phyloP scores from a whole-genome alignment of 345 rosid species.

The Salix brachista region DNA sequence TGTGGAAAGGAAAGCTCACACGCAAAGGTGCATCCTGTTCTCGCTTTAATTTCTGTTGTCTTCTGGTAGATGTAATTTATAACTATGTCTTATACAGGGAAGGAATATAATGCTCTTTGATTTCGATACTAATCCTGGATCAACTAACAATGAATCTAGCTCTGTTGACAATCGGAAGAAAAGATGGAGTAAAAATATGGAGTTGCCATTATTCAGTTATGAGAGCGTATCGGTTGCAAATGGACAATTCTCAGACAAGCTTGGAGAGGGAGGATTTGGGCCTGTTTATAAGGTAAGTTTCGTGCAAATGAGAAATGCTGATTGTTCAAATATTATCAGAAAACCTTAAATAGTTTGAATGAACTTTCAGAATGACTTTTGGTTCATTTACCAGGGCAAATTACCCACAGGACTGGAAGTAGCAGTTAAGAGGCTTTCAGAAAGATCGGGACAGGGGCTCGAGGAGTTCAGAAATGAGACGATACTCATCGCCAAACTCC shows the following conservation, averaged over 20 bases:
- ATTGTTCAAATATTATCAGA: too few relatives aligned
- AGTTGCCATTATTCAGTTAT: neutral
- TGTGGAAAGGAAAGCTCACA: too few relatives aligned
- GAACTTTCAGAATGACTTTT: neutral
- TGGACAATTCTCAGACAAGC: neutral
- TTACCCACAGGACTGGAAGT: neutral
- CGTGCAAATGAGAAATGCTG: too few relatives aligned
- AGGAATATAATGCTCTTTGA: neutral
- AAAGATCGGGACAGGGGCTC: conserved; percentile 1
- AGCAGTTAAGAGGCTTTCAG: conserved; percentile 1
- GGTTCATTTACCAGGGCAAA: neutral
- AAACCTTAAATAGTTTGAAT: too few relatives aligned
- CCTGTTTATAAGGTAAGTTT: too few relatives aligned
- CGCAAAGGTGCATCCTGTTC: too few relatives aligned
- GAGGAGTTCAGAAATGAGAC: neutral
- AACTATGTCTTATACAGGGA: too few relatives aligned
- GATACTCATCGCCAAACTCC: conserved; percentile 1
- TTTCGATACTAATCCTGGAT: neutral
- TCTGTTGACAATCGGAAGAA: neutral
- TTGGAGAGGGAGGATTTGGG: neutral
- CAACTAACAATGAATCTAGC: neutral
- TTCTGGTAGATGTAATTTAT: too few relatives aligned
- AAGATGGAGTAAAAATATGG: neutral
- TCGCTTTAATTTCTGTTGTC: too few relatives aligned
- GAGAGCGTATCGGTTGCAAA: too few relatives aligned